Evolutionary conservation across 805 yeast genomes (phyloP), one percentile per base, ranked within the genome.

Genomic region (Starmerella floricola): DNA sequence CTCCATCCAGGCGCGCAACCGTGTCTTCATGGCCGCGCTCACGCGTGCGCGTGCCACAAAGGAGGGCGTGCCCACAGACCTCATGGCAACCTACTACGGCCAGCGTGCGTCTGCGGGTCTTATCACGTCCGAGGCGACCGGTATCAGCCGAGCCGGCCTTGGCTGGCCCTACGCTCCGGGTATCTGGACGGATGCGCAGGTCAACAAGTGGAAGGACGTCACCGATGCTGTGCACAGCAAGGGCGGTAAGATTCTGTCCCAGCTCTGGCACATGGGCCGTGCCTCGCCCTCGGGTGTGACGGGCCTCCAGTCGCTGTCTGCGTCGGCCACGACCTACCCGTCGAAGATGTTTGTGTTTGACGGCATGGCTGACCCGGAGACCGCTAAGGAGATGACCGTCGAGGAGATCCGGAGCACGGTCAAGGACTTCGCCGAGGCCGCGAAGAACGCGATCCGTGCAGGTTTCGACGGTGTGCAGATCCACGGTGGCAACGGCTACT

Each of bases 391-490:
- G 28, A 52, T 76, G 53, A 64, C 71, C 3, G 48, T 37, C 2
- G 61, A 54, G 2, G 73, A 74, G 38, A 66, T 79, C 48, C 53
- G 67, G 34, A 56, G 59, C 2, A 41, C 68, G 23, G 63, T 71
- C n/a, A 52, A 64, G 23, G 62, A 61, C 10, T 79, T 65, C 55
- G 73, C 63, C 11, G 51, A 48, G 2, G 78, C 79, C 16, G 78
- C 80, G 1, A 60, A 62, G 45, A 65, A 68, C 48, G 74, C 81
- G 4, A 59, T 68, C 26, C 66, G 60, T 2, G 68, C 76, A 11
- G 74, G 77, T 0, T 69, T 72, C 38, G 85, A 79, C 56, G 77
- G 78, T 50, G 71, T 79, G 35, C 83, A 76, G 54, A 62, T 78
- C 47, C 82, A 78, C 57, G 68, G 64, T 27, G 84, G 84, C 21